Evolutionary conservation across 345 rosid genomes (phyloP).

Genomic region (Fremontodendron californicum): DNA sequence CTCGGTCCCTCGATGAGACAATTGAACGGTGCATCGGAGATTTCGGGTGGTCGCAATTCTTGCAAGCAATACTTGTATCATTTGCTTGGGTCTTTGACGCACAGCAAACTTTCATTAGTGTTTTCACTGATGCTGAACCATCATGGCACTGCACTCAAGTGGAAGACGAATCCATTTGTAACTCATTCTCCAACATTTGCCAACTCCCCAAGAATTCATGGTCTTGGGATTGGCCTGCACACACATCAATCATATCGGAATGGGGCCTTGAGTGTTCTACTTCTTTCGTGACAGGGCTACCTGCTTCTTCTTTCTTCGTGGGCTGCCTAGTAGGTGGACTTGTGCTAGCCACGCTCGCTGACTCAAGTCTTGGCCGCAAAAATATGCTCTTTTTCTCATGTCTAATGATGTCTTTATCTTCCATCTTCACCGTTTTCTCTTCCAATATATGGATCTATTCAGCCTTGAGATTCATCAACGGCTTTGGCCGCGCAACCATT

Average conservation of each 20-base stretch:
- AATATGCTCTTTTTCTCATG: slow-evolving; percentile 45
- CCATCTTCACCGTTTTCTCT: slow-evolving; percentile 34
- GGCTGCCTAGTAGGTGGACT: slow-evolving; percentile 57
- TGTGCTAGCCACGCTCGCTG: slow-evolving; percentile 45
- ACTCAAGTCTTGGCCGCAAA: slow-evolving; percentile 60
- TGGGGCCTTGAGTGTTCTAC: slow-evolving; percentile 49
- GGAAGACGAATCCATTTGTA: neutral
- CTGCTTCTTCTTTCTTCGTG: slow-evolving; percentile 37
- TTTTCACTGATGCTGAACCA: slow-evolving; percentile 58
- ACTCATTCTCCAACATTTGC: slow-evolving; percentile 29
- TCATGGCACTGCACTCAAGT: slow-evolving; percentile 46
- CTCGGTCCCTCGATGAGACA: slow-evolving; percentile 30
- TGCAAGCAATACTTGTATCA: slow-evolving; percentile 51
- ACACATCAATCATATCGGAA: slow-evolving; percentile 47
- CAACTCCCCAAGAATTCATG: slow-evolving; percentile 37
- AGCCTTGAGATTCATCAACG: slow-evolving; percentile 34
- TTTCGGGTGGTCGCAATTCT: slow-evolving; percentile 37
- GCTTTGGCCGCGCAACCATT: slow-evolving; percentile 42
- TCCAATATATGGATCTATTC: slow-evolving; percentile 47
- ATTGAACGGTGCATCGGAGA: slow-evolving; percentile 46
- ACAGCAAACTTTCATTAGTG: slow-evolving; percentile 57
- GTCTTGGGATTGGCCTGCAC: slow-evolving; percentile 42
- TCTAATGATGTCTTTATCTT: slow-evolving; percentile 40
- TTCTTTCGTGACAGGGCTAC: slow-evolving; percentile 39
- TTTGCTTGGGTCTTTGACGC: slow-evolving; percentile 50